Base-by-base conservation (phyloP, 495 filamentous ascomycete genomes). In the Daldinia childiae region DNA sequence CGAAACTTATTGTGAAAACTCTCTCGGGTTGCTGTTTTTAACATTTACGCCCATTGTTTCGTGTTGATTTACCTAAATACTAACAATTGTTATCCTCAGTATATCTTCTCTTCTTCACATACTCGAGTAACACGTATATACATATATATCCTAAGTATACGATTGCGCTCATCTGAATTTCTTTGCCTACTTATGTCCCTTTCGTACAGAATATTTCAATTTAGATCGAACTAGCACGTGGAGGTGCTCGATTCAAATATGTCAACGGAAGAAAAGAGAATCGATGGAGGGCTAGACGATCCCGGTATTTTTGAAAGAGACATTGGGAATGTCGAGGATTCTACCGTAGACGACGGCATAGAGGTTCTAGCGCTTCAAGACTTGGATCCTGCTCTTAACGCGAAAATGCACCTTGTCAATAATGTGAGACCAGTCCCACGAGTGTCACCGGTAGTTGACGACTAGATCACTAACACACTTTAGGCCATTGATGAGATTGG, bases 401-500 rank as follows among this genome's bases (percentile, higher is more conserved):
- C 85, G 11, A 92, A 91, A 76, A 91, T 92, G 88, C 82, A 86
- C 58, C 74, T 91, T 68, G 84, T 92, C 65, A 92, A 92, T 75
- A 86, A 91, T 75, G 89, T 90, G 71, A 80, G 85, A 80, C 51
- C 56, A 50, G 55, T 32, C 27, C 36, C 15, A 66, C 11, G 19
- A 60, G 32, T 27, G 14, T 38, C 36, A 43, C 5, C 55, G 24
- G 55, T 50, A 66, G 29, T 48, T 52, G 19, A 48, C 55, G 21
- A 7, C 39, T 14, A 34, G 43, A 66, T 58, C 61, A 59, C 60
- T 66, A 41, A 74, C 54, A 55, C 26, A 29, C 34, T 24, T 24
- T 15, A 90, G 89, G 83, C 90, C 3, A 92, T 93, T 65, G 89
- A 93, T 74, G 87, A 92, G 69, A 91, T 93, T 71, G 90, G 90